Evolutionary conservation across 164 flowering plant species (phyloP), one percentile per base, ranked within the genome.

Genomic region (Magnolia kwangsiensis): DNA sequence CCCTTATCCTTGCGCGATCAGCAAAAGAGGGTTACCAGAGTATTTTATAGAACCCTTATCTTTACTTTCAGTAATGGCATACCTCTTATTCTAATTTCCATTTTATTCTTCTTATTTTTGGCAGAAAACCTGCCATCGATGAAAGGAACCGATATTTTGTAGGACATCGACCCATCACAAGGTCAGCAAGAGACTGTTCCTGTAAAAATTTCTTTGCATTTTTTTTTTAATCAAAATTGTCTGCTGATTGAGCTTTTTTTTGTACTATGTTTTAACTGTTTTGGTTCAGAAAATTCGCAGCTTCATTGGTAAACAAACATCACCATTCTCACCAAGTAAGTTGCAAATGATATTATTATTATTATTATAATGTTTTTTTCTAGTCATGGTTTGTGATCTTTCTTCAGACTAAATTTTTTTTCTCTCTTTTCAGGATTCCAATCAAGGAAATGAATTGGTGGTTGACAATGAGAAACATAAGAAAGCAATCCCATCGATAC

Each of bases 231-330:
- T n/a, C 24, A 64, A 64, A 64, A 21, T 64, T 64, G 3, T 19
- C 21, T 64, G 67, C 19, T 64, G 24, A 19, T 68, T 67, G 1
- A 10, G 29, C 20, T 65, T 21, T 8, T 23, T 21, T 8, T 23
- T 21, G 16, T 65, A 21, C 8, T 23, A 23, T 23, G 13, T 50
- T 83, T 50, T 75, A 68, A 24, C 8, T 82, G 59, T 24, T 29
- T 69, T 37, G 45, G 18, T 78, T 75, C 75, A 93, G 98, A 90
- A 90, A 84, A 72, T 89, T 89, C 83, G 93, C 97, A 27, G 94
- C 96, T 16, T 88, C 91, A 81, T 69, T 89, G 72, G 90, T 90
- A 50, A 83, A 76, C 74, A 85, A 85, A 71, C 81, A 78, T 76
- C 65, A 13, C 78, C 65, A 13, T 3, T 19, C 74, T 51, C 72